Percentiles rank a stretch among this genome's conserved stretches.
phyloP scores from a whole-genome alignment of 164 flowering plant genomes.

The Tinospora cordifolia region DNA sequence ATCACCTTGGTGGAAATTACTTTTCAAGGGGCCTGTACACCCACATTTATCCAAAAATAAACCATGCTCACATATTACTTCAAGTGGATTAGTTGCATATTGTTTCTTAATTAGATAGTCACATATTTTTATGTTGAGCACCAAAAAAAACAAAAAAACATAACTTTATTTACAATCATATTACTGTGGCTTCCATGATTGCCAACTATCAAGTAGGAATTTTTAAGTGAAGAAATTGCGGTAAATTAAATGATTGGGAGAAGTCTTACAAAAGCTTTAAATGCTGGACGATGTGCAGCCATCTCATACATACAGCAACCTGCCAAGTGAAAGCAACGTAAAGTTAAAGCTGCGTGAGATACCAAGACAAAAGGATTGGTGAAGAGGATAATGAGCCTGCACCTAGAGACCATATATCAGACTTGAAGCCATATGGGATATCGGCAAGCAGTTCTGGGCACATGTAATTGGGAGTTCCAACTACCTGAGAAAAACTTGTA shows the following conservation, averaged over 20 bases:
- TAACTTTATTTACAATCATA: not conserved
- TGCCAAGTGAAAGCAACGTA: slow-evolving; percentile 24
- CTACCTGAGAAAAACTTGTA: slow-evolving; percentile 47
- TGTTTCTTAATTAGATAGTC: no score
- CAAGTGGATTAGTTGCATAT: no score
- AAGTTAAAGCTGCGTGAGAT: not conserved
- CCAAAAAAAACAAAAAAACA: no score
- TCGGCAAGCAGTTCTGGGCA: slow-evolving; percentile 98
- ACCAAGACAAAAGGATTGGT: slow-evolving; percentile 2
- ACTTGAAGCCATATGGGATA: slow-evolving; percentile 98
- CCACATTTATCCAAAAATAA: no score
- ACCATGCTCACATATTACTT: no score
- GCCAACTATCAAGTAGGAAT: not conserved
- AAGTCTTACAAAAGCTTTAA: slow-evolving; percentile 92
- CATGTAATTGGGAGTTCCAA: slow-evolving; percentile 99
- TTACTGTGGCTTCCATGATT: not conserved
- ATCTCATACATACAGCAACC: slow-evolving; percentile 99
- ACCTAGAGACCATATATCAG: slow-evolving; percentile 99
- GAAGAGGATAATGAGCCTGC: slow-evolving; percentile 12
- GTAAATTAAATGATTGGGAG: not conserved
- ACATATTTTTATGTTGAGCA: no score
- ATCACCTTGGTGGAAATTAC: no score
- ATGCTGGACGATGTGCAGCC: slow-evolving; percentile 99
- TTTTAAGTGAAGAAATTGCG: not conserved
- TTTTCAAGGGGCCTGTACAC: no score